These are phyloP conservation scores for Lasiosphaeria ovina DNA, from an alignment of 495 filamentous ascomycete genomes.

Conservation along the genomic window DNA sequence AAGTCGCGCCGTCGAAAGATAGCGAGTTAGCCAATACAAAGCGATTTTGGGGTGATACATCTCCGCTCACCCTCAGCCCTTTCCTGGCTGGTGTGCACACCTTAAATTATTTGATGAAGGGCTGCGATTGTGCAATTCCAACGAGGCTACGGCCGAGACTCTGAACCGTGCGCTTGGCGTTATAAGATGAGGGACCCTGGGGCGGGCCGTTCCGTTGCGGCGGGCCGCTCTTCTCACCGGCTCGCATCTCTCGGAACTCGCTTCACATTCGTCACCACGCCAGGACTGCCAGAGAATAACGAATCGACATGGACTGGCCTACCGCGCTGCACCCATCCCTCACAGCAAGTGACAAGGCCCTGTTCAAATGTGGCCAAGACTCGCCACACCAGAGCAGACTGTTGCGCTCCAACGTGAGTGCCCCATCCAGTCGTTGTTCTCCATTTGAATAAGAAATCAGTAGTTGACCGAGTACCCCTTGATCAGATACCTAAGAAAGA, in stretches of 20 bases:
- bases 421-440: not conserved
- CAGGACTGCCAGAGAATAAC: not conserved
- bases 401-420: not conserved
- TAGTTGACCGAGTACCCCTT: not conserved
- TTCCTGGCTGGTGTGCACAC: not conserved
- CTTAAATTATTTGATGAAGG: not conserved
- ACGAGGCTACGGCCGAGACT: too few relatives aligned
- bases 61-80: not conserved
- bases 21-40: not conserved
- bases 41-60: not conserved
- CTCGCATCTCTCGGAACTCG: not conserved
- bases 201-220: too few relatives aligned
- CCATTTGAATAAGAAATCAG: not conserved
- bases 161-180: too few relatives aligned
- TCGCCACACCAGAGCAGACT: not conserved
- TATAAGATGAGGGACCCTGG: too few relatives aligned
- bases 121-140: too few relatives aligned
- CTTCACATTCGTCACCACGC: not conserved
- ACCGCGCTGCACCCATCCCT: not conserved
- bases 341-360: not conserved
- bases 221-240: not conserved
- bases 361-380: not conserved
- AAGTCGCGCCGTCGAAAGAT: not conserved
- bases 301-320: not conserved
- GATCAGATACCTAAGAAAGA: too few relatives aligned